Conservation (phyloP, 176 grass and related monocot species). For the barley (Hordeum vulgare) region MorexV3_pseudomolecules_assembly NC_058519.1:509649213-509649712, state of each 20-base stretch:
- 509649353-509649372: constrained; percentile 37
- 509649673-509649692: background rate
- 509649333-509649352: constrained; percentile 78
- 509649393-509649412: constrained; percentile 33
- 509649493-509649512: constrained; percentile 67
- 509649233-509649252: constrained; percentile 53
- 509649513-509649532: constrained; percentile 50
- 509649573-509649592: too few species aligned
- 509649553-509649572: too few species aligned
- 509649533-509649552: background rate
- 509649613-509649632: too few species aligned
- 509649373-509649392: constrained; percentile 53
- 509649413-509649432: constrained; percentile 74
- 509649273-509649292: constrained; percentile 24
- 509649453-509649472: constrained; percentile 66
- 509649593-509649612: too few species aligned
- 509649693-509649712: background rate
- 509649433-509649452: constrained; percentile 77
- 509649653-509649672: background rate
- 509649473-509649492: constrained; percentile 53
- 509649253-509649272: constrained; percentile 43
- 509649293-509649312: constrained; percentile 55
- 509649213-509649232: constrained; percentile 48
- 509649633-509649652: too few species aligned
- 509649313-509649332: constrained; percentile 67